Conservation (phyloP, 768 basidiomycete species). For the Lactifluus hygrophoroides region DNA sequence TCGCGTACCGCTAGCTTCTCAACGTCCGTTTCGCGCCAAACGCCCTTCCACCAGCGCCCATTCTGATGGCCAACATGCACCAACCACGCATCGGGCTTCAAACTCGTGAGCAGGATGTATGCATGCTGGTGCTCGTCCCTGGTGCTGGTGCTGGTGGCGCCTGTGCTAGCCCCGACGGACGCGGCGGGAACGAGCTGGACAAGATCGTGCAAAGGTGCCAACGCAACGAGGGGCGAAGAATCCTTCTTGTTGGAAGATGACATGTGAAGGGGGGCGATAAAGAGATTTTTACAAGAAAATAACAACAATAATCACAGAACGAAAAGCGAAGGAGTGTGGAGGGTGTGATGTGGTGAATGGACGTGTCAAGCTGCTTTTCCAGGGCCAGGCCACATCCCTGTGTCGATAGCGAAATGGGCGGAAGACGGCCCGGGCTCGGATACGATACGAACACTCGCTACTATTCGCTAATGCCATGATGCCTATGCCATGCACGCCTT, state of each 20-base stretch:
- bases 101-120: conserved; percentile 4
- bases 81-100: conserved; percentile 3
- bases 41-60: conserved; percentile 14
- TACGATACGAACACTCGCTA: too few species aligned
- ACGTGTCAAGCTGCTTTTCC: neutral
- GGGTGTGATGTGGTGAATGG: neutral
- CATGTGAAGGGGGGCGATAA: neutral
- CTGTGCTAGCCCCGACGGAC: neutral
- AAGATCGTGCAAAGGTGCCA: conserved; percentile 11
- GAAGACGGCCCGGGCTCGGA: neutral
- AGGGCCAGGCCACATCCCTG: neutral
- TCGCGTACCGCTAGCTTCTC: conserved; percentile 5
- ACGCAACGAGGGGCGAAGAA: neutral
- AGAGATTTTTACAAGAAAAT: conserved; percentile 3
- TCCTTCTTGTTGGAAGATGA: neutral
- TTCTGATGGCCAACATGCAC: conserved; percentile 10
- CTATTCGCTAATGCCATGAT: too few species aligned
- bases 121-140: neutral
- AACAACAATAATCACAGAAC: neutral
- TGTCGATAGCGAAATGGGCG: neutral
- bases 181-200: neutral
- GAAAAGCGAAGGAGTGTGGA: neutral
- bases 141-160: neutral
- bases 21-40: conserved; percentile 4
- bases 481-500: neutral